Evolutionary conservation across 805 yeast species (phyloP), one percentile per base, ranked within the genome.

Genomic region (Myxozyma sirexii): DNA sequence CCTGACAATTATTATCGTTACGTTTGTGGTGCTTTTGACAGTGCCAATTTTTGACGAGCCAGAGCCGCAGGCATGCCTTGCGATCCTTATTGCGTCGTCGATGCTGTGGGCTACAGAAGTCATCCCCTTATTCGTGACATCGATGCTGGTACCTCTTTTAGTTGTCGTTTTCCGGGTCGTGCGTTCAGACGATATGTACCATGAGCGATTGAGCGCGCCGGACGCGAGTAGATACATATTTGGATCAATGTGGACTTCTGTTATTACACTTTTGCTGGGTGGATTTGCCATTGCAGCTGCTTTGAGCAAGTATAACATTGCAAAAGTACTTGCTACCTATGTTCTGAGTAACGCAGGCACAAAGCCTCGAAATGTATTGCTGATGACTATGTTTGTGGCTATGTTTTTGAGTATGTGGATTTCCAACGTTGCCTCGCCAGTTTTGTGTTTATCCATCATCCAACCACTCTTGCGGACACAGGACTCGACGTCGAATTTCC

Each of bases 251-350:
- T 93, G 97, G 97, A 85, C 92, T 6, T 90, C 97, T 1, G 96
- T 91, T 15, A 90, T 94, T 64, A 84, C 92, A 88, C 77, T 93
- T 41, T 77, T 93, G 53, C 76, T 93, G 10, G 98, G 98, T 65
- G 99, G 99, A 0, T 93, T 93, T 75, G 87, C 97, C 0, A 76
- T 93, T 57, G 98, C 99, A 12, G 97, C 96, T 15, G 97, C 97
- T 0, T 77, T 93, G 58, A 90, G 97, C 48, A 93, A 92, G 74
- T 90, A 88, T 76, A 87, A 90, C 70, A 83, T 93, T 60, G 97
- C 97, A 55, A 90, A 88, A 71, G 80, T 87, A 24, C 78, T 92
- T 29, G 91, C 97, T 4, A 89, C 97, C 0, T 83, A 83, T 74
- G 85, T 93, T 60, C 77, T 94, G 57, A 83, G 91, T 1, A 80